A percentile compares a stretch with the other conserved stretches of the same genome.
Conservation (phyloP, 1,139 yeast genomes). For the Zygosaccharomyces sapae region DNA sequence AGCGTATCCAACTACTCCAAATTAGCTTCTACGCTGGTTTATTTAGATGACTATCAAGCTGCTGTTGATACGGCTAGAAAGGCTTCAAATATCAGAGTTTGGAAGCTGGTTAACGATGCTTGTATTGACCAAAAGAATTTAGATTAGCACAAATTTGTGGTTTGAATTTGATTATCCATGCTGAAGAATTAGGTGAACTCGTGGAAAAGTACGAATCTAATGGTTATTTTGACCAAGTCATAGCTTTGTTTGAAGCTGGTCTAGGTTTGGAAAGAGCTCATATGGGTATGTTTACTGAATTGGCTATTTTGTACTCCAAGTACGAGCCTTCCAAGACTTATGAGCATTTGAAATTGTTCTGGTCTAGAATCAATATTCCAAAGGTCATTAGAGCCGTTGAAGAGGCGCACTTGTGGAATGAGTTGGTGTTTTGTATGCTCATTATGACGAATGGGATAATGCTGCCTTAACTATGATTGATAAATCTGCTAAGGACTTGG, state of each 20-base stretch:
- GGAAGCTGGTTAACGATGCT: slow-evolving; percentile 97
- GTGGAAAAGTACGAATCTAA: slow-evolving; percentile 82
- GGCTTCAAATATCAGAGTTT: slow-evolving; percentile 87
- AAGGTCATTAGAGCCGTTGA: slow-evolving; percentile 94
- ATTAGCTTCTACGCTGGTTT: slow-evolving; percentile 91
- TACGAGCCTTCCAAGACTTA: slow-evolving; percentile 86
- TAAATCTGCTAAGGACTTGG: slow-evolving; percentile 88
- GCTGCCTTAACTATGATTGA: slow-evolving; percentile 98
- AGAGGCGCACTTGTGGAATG: slow-evolving; percentile 93
- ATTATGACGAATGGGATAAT: slow-evolving; percentile 98
- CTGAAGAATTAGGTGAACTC: slow-evolving; percentile 90
- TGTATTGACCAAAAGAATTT: slow-evolving; percentile 94
- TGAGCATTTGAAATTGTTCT: slow-evolving; percentile 95
- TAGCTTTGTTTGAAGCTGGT: slow-evolving; percentile 91
- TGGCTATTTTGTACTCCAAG: slow-evolving; percentile 85
- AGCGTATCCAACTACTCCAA: slow-evolving; percentile 91
- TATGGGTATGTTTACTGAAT: slow-evolving; percentile 99
- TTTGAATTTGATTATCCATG: slow-evolving; percentile 90
- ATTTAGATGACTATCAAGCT: slow-evolving; percentile 84
- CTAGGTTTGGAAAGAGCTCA: slow-evolving; percentile 97
- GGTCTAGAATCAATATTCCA: slow-evolving; percentile 98
- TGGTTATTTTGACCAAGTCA: slow-evolving; percentile 89
- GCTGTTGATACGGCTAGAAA: slow-evolving; percentile 99
- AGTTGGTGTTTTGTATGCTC: slow-evolving; percentile 93
- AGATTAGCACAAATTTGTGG: slow-evolving; percentile 98